These are phyloP conservation scores for Didymosphaeria variabile DNA, from an alignment of 2,329 filamentous ascomycete genomes.

Conservation along the genomic window DNA sequence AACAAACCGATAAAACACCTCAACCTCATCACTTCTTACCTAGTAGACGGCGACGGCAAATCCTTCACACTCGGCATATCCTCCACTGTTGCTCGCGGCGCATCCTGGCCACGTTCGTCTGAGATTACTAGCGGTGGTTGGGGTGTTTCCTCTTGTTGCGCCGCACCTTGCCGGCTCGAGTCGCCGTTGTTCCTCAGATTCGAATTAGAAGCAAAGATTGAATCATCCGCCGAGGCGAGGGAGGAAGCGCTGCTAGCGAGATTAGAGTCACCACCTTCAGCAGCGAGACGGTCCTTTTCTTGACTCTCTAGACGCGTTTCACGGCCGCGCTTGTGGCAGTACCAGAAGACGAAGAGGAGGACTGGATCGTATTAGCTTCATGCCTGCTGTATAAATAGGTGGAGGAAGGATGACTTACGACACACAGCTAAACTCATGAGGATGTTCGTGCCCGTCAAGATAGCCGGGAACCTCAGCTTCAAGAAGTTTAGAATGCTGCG, in stretches of 20 bases:
- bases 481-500: constrained; percentile 91
- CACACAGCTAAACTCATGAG: constrained; percentile 90
- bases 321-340: constrained; percentile 93
- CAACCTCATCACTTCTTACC: not conserved
- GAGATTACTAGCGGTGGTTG: constrained; percentile 42
- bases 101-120: constrained; percentile 32
- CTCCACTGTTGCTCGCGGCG: constrained; percentile 32
- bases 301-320: constrained; percentile 80
- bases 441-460: constrained; percentile 85
- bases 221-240: constrained; percentile 40
- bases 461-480: constrained; percentile 86
- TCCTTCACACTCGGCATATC: constrained; percentile 49
- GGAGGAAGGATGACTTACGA: constrained; percentile 63
- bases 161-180: constrained; percentile 13
- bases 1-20: not conserved
- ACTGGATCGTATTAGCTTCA: constrained; percentile 58
- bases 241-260: constrained; percentile 42
- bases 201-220: constrained; percentile 36
- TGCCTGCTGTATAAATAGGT: not conserved
- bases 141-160: constrained; percentile 25
- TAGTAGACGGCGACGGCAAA: constrained; percentile 41
- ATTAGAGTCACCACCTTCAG: constrained; percentile 40
- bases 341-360: constrained; percentile 94
- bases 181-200: constrained; percentile 17
- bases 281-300: constrained; percentile 63